phyloP scores from a whole-genome alignment of 2,329 filamentous ascomycete genomes.

The Epichloe uncinata region DNA sequence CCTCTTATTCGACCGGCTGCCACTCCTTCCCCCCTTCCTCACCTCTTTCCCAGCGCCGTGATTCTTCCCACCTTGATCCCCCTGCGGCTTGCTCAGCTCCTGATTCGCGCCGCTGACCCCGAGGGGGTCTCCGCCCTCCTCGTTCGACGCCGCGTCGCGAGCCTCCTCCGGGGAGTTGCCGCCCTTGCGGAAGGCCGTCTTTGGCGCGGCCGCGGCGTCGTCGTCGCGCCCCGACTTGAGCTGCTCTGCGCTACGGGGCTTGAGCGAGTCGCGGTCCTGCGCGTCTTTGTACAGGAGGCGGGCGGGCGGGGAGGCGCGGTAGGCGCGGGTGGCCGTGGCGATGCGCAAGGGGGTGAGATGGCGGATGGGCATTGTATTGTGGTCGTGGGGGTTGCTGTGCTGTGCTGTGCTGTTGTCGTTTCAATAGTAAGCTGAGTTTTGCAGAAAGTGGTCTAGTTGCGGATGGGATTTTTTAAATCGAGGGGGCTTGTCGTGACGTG shows the following conservation, averaged over 20 bases:
- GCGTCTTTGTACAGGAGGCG: conserved; percentile 34
- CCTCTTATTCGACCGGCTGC: conserved; percentile 17
- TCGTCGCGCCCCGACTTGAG: too few relatives aligned
- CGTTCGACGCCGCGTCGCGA: conserved; percentile 23
- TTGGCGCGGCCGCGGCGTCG: conserved; percentile 36
- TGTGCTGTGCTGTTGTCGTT: too few relatives aligned
- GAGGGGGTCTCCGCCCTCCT: conserved; percentile 8
- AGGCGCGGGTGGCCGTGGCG: conserved; percentile 9
- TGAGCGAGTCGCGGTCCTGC: conserved; percentile 48
- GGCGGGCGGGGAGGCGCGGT: conserved; percentile 19
- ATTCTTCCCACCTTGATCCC: conserved; percentile 15
- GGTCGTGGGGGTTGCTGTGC: too few relatives aligned
- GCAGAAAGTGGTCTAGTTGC: too few relatives aligned
- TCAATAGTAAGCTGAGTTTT: too few relatives aligned
- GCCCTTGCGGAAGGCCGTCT: conserved; percentile 55
- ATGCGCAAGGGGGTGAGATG: background rate
- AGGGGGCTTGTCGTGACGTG: too few relatives aligned
- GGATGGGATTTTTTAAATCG: too few relatives aligned
- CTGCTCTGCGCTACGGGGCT: too few relatives aligned
- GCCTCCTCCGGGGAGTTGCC: conserved; percentile 54
- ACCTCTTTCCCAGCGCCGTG: conserved; percentile 20
- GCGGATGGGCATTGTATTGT: background rate
- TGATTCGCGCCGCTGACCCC: conserved; percentile 5
- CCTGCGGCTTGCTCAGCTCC: conserved; percentile 6
- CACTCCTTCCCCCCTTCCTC: conserved; percentile 22